These are phyloP conservation scores for Metschnikowia peoriensis DNA, from an alignment of 805 yeast species.

Conservation along the genomic window DNA sequence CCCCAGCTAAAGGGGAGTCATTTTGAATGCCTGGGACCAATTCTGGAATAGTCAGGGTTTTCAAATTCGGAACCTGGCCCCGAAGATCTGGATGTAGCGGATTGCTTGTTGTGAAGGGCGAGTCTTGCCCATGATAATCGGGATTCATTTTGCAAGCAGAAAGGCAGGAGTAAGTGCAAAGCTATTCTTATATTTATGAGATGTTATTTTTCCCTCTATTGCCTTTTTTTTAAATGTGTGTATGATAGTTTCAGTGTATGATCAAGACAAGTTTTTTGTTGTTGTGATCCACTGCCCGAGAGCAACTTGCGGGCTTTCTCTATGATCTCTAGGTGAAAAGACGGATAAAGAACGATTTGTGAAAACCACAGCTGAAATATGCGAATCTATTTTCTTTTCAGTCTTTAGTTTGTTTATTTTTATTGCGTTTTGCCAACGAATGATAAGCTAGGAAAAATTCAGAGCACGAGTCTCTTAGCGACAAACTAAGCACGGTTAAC, in stretches of 20 bases:
- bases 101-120: not conserved
- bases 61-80: conserved; percentile 4
- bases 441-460: too few relatives aligned
- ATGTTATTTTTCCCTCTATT: not conserved
- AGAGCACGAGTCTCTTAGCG: too few relatives aligned
- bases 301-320: not conserved
- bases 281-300: not conserved
- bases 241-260: not conserved
- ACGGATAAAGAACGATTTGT: not conserved
- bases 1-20: conserved; percentile 5
- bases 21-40: not conserved
- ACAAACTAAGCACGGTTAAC: not conserved
- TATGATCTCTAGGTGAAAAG: not conserved
- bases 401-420: too few relatives aligned
- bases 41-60: conserved; percentile 7
- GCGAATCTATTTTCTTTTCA: too few relatives aligned
- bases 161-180: not conserved
- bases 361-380: too few relatives aligned
- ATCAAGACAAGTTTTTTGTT: not conserved
- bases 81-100: conserved; percentile 9
- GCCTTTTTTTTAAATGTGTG: not conserved
- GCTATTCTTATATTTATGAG: not conserved
- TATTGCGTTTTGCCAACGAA: too few relatives aligned
- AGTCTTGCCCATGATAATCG: not conserved
- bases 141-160: not conserved